Base-by-base conservation (phyloP, 1,284 basidiomycete genomes). In the Ceratobasidium sp. region DNA sequence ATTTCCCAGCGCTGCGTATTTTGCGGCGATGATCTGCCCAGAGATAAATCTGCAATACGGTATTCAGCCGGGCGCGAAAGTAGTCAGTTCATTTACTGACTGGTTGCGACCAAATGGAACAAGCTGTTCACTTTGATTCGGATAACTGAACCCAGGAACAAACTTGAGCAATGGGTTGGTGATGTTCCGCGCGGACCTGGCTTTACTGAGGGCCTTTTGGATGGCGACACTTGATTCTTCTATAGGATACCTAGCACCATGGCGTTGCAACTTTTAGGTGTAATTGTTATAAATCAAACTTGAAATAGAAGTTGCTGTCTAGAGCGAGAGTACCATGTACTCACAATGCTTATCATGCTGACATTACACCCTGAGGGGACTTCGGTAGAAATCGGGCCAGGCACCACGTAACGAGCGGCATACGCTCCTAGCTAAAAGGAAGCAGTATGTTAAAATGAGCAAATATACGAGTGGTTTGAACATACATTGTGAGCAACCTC, bases 161-260 rank as follows among this genome's bases (percentile, higher is more conserved):
- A 78, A 52, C 65, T 76, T 64, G 73, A 62, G 43, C 75, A 77
- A 1, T 74, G 32, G 74, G 82, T 0, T 80, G 80, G 78, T 83
- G 85, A n/a, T 79, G 62, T 4, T 77, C 74, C 28, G 45, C 1
- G 82, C 88, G 0, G 81, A 77, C 70, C 85, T 77, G 0, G 92
- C 80, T 76, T 89, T 91, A 8, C 76, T 74, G 6, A 92, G 28
- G 3, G 62, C 53, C 10, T 67, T 48, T 16, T 81, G 71, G 21
- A 93, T 89, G 1, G 76, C 76, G 12, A 77, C 77, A 0, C 83
- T 79, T 0, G 88, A 84, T 5, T 82, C 81, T 0, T 79, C 76
- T 0, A 93, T 94, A 0, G 94, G 94, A 76, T 86, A 94, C 34
- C 94, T 85, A n/a, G 0, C 89, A 0, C 92, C 92, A 77, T 96